Percentiles rank a stretch among this genome's conserved stretches.
Conservation (phyloP, 202 grass and related monocot species). For the Musa balbisiana region DNA sequence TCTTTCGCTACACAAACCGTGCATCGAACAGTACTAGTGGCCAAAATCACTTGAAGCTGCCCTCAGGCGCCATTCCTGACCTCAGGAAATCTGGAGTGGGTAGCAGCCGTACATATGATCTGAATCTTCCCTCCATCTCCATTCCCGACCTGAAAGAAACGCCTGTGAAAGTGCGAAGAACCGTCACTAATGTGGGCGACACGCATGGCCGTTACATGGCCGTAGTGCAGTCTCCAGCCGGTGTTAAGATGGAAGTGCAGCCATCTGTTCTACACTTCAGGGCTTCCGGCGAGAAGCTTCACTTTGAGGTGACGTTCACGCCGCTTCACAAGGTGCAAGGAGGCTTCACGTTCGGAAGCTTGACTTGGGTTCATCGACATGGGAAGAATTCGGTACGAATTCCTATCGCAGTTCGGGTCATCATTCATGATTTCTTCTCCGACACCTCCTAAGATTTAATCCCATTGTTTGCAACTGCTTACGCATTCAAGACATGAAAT, state of each 20-base stretch:
- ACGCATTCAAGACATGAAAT: too few relatives aligned
- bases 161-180: background rate
- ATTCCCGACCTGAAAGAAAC: background rate
- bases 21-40: background rate
- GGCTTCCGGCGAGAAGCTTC: background rate
- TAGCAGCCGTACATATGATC: background rate
- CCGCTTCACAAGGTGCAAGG: background rate
- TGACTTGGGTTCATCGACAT: background rate
- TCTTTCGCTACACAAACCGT: slow-evolving; percentile 31
- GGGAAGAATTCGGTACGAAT: slow-evolving; percentile 23
- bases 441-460: background rate
- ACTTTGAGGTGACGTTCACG: slow-evolving; percentile 1
- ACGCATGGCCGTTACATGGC: slow-evolving; percentile 6
- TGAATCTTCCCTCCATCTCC: background rate
- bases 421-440: background rate
- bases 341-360: slow-evolving; percentile 1
- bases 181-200: slow-evolving; percentile 32
- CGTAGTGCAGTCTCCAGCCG: slow-evolving; percentile 23
- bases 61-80: too few relatives aligned
- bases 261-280: slow-evolving; percentile 25
- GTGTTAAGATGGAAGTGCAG: slow-evolving; percentile 22
- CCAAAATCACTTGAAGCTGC: too few relatives aligned
- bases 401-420: slow-evolving; percentile 15
- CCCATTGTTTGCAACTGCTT: too few relatives aligned
- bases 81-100: too few relatives aligned